These are phyloP conservation scores for Salix caprea DNA, from an alignment of 345 rosid genomes.

Conservation along the genomic window DNA sequence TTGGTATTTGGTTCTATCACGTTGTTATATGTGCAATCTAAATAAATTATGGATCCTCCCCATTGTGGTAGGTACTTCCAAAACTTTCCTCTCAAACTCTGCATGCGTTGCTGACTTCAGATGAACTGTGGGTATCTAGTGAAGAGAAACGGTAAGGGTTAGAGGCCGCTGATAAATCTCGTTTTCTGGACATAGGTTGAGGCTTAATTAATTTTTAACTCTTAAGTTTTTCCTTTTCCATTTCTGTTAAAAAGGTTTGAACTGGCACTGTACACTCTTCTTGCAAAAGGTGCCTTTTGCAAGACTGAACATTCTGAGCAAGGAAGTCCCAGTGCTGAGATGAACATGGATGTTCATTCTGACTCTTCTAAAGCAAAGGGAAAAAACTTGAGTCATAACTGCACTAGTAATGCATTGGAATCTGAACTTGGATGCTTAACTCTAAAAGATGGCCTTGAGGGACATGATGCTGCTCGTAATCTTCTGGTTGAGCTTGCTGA, in stretches of 20 bases:
- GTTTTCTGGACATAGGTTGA: constrained; percentile 14
- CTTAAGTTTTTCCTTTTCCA: background rate
- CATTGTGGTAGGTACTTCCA: constrained; percentile 67
- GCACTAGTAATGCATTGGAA: constrained; percentile 46
- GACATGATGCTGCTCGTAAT: constrained; percentile 32
- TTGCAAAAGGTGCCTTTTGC: constrained; percentile 61
- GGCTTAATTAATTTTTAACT: constrained; percentile 19
- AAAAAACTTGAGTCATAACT: constrained; percentile 40
- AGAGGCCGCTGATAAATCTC: constrained; percentile 9
- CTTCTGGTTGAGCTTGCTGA: constrained; percentile 52
- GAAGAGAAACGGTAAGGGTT: constrained; percentile 85
- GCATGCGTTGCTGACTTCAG: constrained; percentile 89
- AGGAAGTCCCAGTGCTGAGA: constrained; percentile 48
- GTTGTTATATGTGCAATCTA: background rate
- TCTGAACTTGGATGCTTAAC: constrained; percentile 50
- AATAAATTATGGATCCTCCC: constrained; percentile 4
- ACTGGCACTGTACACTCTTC: constrained; percentile 68
- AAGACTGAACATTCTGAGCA: constrained; percentile 53
- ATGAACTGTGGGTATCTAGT: constrained; percentile 85
- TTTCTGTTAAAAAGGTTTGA: constrained; percentile 62
- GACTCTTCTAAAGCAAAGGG: constrained; percentile 56
- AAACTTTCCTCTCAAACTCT: constrained; percentile 86
- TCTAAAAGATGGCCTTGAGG: constrained; percentile 42
- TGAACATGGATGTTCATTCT: constrained; percentile 35
- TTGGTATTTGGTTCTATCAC: constrained; percentile 1